Evolutionary conservation across 495 filamentous ascomycete genomes (phyloP), one percentile per base, ranked within the genome.

Genomic region (Copromyces sp.): DNA sequence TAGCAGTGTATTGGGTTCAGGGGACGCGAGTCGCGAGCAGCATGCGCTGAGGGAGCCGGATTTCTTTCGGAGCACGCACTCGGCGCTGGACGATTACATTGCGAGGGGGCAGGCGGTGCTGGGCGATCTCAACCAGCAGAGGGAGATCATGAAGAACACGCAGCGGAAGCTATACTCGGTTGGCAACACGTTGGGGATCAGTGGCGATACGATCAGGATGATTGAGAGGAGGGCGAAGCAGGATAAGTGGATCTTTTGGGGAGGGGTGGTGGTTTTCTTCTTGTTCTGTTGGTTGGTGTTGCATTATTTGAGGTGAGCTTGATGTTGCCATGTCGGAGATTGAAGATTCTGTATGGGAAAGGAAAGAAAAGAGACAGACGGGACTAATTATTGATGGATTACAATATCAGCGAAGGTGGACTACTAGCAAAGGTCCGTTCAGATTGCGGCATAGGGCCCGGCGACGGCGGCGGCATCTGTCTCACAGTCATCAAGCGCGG

Each of bases 201-300:
- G 91, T 80, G 94, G 95, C 39, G 96, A 98, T 80, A 99, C 95
- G 6, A 99, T 99, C 72, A 88, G 96, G 16, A 97, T 94, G 93
- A 86, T 99, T 69, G 94, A 98, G 81, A 84, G 95, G 77, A 87
- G 95, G 73, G 94, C 95, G 70, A 91, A 88, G 81, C 90, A 98
- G 85, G 95, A 99, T 77, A 98, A 97, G 82, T 98, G 94, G 95
- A 96, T 99, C 38, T 99, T 99, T 81, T 92, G 92, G 89, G 91
- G 80, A 16, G 94, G 95, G 0, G 93, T 96, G 29, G 80, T 96
- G 41, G 79, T 94, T n/a, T 99, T 99, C 81, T 91, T 98, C 73
- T 80, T 86, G 53, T 98, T 99, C 81, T 97, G 94, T 77, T 98
- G 93, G 89, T 80, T 93, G 73, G 93, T 95, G 68, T 76, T 99